Percentiles rank a stretch among this genome's conserved stretches.
Evolutionary conservation across 73 alveolate genomes (phyloP).

Genomic region (Tetrahymena elliotti): DNA sequence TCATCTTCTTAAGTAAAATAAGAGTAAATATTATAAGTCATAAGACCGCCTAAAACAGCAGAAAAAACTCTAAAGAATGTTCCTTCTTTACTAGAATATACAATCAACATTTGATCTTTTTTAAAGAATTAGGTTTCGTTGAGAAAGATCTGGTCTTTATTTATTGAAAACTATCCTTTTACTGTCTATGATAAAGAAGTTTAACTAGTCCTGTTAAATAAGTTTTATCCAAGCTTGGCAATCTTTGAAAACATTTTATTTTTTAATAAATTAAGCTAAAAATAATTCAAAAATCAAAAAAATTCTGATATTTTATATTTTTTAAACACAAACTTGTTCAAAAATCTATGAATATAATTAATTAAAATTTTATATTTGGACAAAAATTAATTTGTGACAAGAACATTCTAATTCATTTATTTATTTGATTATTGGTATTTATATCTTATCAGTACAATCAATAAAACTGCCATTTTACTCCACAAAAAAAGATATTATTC

Average conservation of each 20-base stretch:
- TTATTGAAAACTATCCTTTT: background rate
- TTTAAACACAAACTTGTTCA: too few species aligned
- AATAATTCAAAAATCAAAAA: too few species aligned
- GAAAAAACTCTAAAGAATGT: background rate
- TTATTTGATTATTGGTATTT: too few species aligned
- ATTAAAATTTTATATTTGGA: too few species aligned
- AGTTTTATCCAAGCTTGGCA: background rate
- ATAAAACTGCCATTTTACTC: too few species aligned
- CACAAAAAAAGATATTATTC: too few species aligned
- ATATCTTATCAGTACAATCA: too few species aligned
- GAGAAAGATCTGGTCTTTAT: background rate
- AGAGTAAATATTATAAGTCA: background rate
- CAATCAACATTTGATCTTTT: background rate
- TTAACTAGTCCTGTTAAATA: background rate
- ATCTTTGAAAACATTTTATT: background rate
- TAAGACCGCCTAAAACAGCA: background rate
- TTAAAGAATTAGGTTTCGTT: background rate
- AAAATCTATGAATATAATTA: too few species aligned
- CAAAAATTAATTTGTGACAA: too few species aligned
- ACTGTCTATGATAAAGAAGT: background rate
- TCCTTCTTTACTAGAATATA: background rate
- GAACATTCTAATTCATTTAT: background rate
- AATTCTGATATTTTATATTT: background rate
- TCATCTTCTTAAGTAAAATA: background rate
- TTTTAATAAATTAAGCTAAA: background rate